phyloP scores from a whole-genome alignment of 495 filamentous ascomycete genomes.

The Penicillium parvum region DNA sequence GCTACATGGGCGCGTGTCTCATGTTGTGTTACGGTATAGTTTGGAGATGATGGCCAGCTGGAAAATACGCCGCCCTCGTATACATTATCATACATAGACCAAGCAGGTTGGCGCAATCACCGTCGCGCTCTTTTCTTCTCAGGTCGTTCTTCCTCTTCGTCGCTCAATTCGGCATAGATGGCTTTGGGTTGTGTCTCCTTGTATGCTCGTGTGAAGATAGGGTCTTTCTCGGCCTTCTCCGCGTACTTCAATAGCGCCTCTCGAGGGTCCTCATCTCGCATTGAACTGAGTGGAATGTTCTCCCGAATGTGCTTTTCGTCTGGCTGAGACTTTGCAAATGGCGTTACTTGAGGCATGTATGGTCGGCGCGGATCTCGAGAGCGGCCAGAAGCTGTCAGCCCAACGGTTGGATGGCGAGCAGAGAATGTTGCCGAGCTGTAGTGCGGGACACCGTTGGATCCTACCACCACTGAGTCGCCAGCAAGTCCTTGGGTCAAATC shows the following conservation, averaged over 20 bases:
- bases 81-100: conserved; percentile 6
- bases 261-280: conserved; percentile 95
- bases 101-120: conserved; percentile 9
- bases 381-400: conserved; percentile 74
- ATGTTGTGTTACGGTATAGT: neutral
- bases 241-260: conserved; percentile 95
- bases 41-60: too few species aligned
- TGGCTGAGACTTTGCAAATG: conserved; percentile 86
- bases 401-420: conserved; percentile 66
- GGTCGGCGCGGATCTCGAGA: conserved; percentile 76
- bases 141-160: conserved; percentile 71
- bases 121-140: conserved; percentile 64
- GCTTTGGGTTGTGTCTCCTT: conserved; percentile 87
- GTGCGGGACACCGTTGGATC: conserved; percentile 43
- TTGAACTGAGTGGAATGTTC: conserved; percentile 82
- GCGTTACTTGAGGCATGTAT: conserved; percentile 76
- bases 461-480: conserved; percentile 71
- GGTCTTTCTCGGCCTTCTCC: conserved; percentile 87
- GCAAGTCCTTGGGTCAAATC: conserved; percentile 74
- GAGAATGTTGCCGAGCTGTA: conserved; percentile 49
- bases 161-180: conserved; percentile 88
- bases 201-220: conserved; percentile 91
- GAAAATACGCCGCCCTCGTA: too few species aligned
- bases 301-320: conserved; percentile 86
- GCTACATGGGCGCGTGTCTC: neutral